Evolutionary conservation across 345 rosid genomes (phyloP).

Genomic region (Punica granatum): DNA sequence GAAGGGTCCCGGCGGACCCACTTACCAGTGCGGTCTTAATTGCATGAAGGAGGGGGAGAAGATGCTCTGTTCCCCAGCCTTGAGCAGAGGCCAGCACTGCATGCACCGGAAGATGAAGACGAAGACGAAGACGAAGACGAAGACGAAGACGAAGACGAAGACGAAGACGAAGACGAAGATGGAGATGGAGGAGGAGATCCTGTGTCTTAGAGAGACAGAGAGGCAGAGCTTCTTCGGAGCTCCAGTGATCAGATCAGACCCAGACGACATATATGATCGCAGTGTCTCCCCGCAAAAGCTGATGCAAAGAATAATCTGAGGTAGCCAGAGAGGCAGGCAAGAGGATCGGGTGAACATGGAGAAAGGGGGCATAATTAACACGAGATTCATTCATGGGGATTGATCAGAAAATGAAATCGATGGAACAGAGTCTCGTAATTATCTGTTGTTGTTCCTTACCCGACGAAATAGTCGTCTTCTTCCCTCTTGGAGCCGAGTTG

Average conservation of each 20-base stretch:
- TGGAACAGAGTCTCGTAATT: too few species aligned
- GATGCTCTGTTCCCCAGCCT: slow-evolving; percentile 11
- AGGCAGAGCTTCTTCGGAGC: slow-evolving; percentile 16
- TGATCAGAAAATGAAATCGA: too few species aligned
- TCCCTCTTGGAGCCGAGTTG: too few species aligned
- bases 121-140: slow-evolving; percentile 3
- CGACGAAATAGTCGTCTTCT: too few species aligned
- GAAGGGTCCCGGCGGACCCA: not conserved
- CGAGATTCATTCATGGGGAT: too few species aligned
- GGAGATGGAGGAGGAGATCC: slow-evolving; percentile 2
- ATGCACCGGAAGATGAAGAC: slow-evolving; percentile 11
- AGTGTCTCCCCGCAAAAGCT: not conserved
- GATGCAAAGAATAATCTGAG: not conserved
- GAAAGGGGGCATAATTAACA: too few species aligned
- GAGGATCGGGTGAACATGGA: too few species aligned
- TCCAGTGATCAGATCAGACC: slow-evolving; percentile 5
- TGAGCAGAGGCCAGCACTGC: slow-evolving; percentile 14
- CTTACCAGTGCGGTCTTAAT: slow-evolving; percentile 23
- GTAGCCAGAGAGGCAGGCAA: not conserved
- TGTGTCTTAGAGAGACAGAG: not conserved
- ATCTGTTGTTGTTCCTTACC: too few species aligned
- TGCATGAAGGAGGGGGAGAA: slow-evolving; percentile 10
- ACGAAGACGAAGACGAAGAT: slow-evolving; percentile 10
- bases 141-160: slow-evolving; percentile 7
- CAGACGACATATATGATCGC: slow-evolving; percentile 10